phyloP scores from a whole-genome alignment of 1,284 basidiomycete species.

The Cutaneotrichosporon cutaneum region DNA sequence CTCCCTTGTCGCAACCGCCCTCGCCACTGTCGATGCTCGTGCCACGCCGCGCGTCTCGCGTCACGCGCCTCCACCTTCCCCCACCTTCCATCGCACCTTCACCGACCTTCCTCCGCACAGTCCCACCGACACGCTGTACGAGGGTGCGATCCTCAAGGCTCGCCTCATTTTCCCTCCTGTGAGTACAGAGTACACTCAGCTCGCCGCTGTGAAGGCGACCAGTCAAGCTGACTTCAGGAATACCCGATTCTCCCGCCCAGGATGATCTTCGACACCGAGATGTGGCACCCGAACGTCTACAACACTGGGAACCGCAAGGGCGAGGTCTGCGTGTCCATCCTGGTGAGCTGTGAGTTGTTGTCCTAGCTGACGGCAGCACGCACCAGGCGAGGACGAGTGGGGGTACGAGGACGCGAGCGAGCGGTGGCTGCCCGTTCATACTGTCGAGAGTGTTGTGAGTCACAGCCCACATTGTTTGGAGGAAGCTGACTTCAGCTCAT shows the following conservation, averaged over 20 bases:
- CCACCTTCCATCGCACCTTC: neutral
- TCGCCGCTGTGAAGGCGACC: neutral
- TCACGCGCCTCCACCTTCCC: constrained; percentile 1
- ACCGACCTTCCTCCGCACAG: constrained; percentile 54
- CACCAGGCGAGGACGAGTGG: constrained; percentile 95
- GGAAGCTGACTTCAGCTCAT: constrained; percentile 65
- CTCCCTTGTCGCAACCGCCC: neutral
- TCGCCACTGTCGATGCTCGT: too few species aligned
- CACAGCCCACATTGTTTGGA: neutral
- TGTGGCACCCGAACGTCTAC: constrained; percentile 99
- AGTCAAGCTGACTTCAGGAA: constrained; percentile 56
- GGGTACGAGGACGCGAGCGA: constrained; percentile 98
- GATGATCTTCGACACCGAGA: constrained; percentile 91
- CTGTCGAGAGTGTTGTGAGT: constrained; percentile 91
- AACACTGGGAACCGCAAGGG: constrained; percentile 85
- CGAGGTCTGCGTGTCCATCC: constrained; percentile 90
- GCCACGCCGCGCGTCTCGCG: neutral
- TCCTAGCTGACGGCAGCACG: constrained; percentile 60
- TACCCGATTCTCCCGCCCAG: constrained; percentile 90
- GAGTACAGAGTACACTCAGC: constrained; percentile 19
- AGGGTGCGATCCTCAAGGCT: constrained; percentile 90
- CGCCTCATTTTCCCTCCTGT: constrained; percentile 75
- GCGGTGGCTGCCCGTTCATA: constrained; percentile 96
- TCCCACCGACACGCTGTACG: constrained; percentile 84
- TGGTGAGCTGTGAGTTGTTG: constrained; percentile 60